phyloP scores from a whole-genome alignment of 257 asterid genomes.

The Nicotiana otophora region DNA sequence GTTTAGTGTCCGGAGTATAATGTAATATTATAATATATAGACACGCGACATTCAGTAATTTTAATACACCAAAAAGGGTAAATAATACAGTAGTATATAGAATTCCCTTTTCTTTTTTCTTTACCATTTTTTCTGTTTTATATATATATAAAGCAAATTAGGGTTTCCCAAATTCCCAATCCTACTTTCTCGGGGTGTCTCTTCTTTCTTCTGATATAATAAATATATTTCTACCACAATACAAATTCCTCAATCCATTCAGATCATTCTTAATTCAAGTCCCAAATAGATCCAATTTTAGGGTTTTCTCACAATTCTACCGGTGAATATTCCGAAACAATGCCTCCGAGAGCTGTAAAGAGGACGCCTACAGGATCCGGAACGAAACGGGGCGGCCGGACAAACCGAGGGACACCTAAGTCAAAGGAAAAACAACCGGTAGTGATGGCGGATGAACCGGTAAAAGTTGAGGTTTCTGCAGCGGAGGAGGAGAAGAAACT shows the following conservation, averaged over 20 bases:
- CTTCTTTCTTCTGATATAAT: not conserved
- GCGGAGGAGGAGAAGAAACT: constrained; percentile 17
- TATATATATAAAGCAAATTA: not conserved
- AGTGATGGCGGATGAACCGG: constrained; percentile 23
- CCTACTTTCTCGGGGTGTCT: not conserved
- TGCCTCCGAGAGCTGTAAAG: constrained; percentile 73
- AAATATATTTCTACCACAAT: not conserved
- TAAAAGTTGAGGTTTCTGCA: constrained; percentile 30
- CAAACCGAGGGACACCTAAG: constrained; percentile 28
- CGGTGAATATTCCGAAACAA: constrained; percentile 11
- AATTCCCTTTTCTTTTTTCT: too few species aligned
- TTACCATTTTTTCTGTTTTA: too few species aligned
- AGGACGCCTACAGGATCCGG: constrained; percentile 76
- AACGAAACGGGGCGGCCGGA: constrained; percentile 54
- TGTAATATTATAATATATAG: too few species aligned
- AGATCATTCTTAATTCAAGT: not conserved
- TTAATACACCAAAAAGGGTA: too few species aligned
- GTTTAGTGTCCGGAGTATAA: too few species aligned
- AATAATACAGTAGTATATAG: too few species aligned
- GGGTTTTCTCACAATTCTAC: not conserved
- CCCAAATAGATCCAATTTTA: not conserved
- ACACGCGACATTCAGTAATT: too few species aligned
- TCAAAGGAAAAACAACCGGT: constrained; percentile 12
- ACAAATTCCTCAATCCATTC: not conserved
- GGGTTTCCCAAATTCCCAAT: not conserved